A percentile compares a stretch with the other conserved stretches of the same genome.
Evolutionary conservation across 345 rosid species (phyloP).

Genomic region (Toxicodendron radicans): DNA sequence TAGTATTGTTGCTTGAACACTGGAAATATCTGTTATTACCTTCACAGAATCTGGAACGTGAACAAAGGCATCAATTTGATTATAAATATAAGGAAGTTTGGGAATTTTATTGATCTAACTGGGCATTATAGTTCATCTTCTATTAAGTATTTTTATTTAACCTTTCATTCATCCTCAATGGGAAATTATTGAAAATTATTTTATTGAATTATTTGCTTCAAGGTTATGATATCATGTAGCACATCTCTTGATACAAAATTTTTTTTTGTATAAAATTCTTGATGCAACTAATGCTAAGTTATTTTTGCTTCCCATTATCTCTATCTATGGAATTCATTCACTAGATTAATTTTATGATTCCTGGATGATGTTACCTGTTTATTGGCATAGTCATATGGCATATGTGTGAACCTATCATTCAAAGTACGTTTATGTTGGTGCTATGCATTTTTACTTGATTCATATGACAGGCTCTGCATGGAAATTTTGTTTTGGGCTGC

Average conservation of each 20-base stretch:
- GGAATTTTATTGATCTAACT: neutral
- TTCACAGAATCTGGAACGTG: constrained; percentile 56
- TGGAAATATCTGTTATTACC: constrained; percentile 58
- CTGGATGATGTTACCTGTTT: neutral
- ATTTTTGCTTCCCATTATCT: neutral
- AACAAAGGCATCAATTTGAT: constrained; percentile 10
- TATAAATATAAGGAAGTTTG: neutral
- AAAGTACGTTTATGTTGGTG: neutral
- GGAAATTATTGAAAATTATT: neutral
- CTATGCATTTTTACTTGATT: neutral
- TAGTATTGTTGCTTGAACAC: constrained; percentile 67
- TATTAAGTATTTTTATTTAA: neutral
- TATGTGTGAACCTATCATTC: neutral
- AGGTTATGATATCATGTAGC: neutral
- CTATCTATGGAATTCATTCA: neutral
- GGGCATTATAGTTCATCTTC: neutral
- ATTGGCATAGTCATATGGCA: neutral
- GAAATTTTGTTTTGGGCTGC: too few species aligned
- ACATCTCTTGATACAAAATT: neutral
- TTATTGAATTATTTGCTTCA: neutral
- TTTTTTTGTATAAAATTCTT: neutral
- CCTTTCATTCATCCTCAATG: neutral
- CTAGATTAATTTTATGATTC: neutral
- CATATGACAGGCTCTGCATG: neutral
- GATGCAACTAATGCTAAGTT: neutral